These are phyloP conservation scores for Dioszegia crocea DNA, from an alignment of 768 basidiomycete species.

Conservation along the genomic window DNA sequence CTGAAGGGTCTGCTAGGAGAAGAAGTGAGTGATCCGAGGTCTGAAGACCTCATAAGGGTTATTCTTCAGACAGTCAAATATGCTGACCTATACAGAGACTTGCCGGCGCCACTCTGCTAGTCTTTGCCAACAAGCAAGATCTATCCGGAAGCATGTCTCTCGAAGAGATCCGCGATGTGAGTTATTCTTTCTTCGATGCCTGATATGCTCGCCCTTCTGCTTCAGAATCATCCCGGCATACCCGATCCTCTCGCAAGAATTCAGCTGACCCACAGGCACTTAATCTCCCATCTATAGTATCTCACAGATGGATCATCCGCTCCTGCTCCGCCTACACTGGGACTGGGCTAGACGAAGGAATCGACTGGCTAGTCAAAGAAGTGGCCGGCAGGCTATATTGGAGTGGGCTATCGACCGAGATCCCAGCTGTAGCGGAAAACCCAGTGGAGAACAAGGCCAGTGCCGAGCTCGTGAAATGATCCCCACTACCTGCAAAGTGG, in stretches of 20 bases:
- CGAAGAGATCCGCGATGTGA: conserved; percentile 74
- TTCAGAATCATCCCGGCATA: too few relatives aligned
- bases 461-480: too few relatives aligned
- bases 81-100: conserved; percentile 60
- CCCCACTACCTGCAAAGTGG: too few relatives aligned
- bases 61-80: too few relatives aligned
- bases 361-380: conserved; percentile 88
- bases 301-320: conserved; percentile 85
- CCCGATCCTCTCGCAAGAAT: too few relatives aligned
- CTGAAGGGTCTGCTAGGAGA: conserved; percentile 79
- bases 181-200: conserved; percentile 41
- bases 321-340: conserved; percentile 92
- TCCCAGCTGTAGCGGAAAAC: not conserved
- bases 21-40: conserved; percentile 63
- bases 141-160: conserved; percentile 78
- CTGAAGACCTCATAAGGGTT: not conserved
- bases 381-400: conserved; percentile 82
- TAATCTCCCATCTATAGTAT: conserved; percentile 71
- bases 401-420: conserved; percentile 16
- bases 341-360: conserved; percentile 71
- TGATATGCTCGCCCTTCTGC: too few relatives aligned
- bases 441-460: too few relatives aligned
- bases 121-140: conserved; percentile 98
- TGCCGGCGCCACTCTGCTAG: conserved; percentile 88
- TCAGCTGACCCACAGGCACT: conserved; percentile 60